Conservation (phyloP, 1,284 basidiomycete genomes). For the Kalmanozyma brasiliensis region DNA sequence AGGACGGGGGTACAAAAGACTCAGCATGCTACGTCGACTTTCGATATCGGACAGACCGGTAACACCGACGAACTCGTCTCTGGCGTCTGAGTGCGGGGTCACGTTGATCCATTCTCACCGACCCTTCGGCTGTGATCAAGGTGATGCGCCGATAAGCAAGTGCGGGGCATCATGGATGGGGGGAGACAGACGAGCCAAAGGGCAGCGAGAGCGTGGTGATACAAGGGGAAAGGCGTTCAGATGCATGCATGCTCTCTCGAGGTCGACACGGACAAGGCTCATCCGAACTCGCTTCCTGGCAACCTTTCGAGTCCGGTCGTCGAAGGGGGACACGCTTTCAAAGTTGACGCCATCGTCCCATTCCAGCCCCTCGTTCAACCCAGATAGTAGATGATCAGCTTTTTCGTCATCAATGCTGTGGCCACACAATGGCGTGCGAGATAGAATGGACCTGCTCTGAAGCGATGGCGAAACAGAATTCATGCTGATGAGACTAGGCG, state of each 20-base stretch:
- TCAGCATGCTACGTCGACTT: too few species aligned
- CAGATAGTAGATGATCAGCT: too few species aligned
- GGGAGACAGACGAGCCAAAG: neutral
- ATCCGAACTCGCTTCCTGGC: conserved; percentile 12
- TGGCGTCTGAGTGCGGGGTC: conserved; percentile 10
- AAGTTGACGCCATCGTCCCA: too few species aligned
- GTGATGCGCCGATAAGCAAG: conserved; percentile 3
- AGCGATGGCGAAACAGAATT: too few species aligned
- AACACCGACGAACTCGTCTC: conserved; percentile 5
- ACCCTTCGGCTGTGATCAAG: neutral
- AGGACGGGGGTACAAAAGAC: too few species aligned
- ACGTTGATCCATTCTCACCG: conserved; percentile 9
- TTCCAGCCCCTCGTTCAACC: too few species aligned
- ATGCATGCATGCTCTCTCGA: conserved; percentile 1
- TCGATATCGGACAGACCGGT: conserved; percentile 12
- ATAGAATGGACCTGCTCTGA: neutral
- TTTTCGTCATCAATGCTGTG: too few species aligned
- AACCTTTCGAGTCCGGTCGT: too few species aligned
- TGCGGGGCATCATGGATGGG: conserved; percentile 1
- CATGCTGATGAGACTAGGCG: too few species aligned
- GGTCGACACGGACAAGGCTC: conserved; percentile 1
- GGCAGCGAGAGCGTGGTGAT: neutral
- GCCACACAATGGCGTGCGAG: too few species aligned
- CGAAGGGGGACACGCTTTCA: too few species aligned
- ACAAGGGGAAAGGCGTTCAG: conserved; percentile 1